Percentiles rank a stretch among this genome's conserved stretches.
Conservation (phyloP, 257 asterid species). For the Solanum appendiculatum region DNA sequence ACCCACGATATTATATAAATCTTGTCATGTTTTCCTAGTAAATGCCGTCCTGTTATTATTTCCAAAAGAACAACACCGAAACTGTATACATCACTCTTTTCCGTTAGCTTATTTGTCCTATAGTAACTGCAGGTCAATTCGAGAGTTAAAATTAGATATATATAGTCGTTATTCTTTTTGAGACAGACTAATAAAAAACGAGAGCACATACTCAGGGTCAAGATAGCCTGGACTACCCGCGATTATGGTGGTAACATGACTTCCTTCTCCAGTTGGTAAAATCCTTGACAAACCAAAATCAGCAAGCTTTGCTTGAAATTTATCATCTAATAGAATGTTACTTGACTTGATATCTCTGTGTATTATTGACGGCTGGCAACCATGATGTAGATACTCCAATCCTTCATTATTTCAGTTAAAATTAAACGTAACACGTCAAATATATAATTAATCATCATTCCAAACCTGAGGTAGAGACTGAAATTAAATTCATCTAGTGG, state of each 20-base stretch:
- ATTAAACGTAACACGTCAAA: neutral
- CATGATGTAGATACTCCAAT: constrained; percentile 34
- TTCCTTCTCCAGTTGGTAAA: constrained; percentile 6
- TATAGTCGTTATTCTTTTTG: neutral
- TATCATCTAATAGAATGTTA: constrained; percentile 19
- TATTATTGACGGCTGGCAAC: constrained; percentile 30
- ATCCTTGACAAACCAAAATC: constrained; percentile 39
- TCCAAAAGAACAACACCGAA: constrained; percentile 20
- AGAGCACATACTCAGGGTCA: constrained; percentile 24
- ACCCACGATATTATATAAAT: constrained; percentile 21
- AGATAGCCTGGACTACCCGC: constrained; percentile 29
- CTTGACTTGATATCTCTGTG: constrained; percentile 36
- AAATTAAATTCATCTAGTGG: neutral
- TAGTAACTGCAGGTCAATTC: constrained; percentile 1
- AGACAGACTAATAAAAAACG: neutral
- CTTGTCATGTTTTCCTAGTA: neutral
- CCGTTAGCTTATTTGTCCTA: constrained; percentile 1
- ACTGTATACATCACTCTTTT: constrained; percentile 26
- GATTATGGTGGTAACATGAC: constrained; percentile 9
- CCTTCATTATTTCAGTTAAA: constrained; percentile 6
- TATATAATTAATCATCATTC: neutral
- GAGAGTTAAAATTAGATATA: neutral
- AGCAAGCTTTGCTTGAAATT: constrained; percentile 27
- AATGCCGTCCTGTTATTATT: constrained; percentile 4
- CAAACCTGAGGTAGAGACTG: neutral